Percentiles rank a stretch among this genome's conserved stretches.
Conservation (phyloP, 164 flowering plant genomes). For the Stephania yunnanensis region DNA sequence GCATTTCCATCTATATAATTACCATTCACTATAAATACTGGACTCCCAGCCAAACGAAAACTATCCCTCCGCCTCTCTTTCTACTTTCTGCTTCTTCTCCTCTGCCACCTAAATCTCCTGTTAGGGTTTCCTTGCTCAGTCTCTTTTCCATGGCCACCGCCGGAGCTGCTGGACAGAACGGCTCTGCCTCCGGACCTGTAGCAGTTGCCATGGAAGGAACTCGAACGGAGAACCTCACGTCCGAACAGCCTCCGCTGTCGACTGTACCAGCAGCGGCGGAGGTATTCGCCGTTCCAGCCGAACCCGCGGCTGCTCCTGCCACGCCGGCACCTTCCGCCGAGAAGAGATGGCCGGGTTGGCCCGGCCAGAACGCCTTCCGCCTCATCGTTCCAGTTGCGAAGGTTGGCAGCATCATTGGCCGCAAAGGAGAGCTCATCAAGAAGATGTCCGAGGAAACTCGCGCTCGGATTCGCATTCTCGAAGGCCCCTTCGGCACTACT, state of each 20-base stretch:
- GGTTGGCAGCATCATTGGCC: conserved; percentile 90
- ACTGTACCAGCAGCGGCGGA: background rate
- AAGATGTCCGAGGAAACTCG: conserved; percentile 86
- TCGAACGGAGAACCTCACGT: background rate
- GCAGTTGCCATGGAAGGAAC: background rate
- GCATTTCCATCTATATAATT: no score
- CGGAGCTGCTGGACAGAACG: conserved; percentile 11
- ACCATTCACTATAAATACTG: no score
- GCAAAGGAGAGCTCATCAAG: conserved; percentile 86
- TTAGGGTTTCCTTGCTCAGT: background rate
- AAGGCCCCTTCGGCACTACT: conserved; percentile 52
- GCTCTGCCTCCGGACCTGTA: background rate
- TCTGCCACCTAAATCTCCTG: background rate
- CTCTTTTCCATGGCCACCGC: conserved; percentile 9
- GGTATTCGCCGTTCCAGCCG: background rate
- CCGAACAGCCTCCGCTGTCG: conserved; percentile 4
- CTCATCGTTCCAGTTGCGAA: conserved; percentile 72
- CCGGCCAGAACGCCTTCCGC: conserved; percentile 77
- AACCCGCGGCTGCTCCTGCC: background rate
- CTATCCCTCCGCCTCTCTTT: background rate
- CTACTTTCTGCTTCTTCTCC: background rate
- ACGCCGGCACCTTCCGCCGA: conserved; percentile 4
- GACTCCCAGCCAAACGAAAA: background rate
- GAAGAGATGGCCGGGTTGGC: conserved; percentile 91
- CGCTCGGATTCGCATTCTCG: conserved; percentile 86